Evolutionary conservation across 2,329 filamentous ascomycete genomes (phyloP), one percentile per base, ranked within the genome.

Genomic region (Mycosphaerella sp.): DNA sequence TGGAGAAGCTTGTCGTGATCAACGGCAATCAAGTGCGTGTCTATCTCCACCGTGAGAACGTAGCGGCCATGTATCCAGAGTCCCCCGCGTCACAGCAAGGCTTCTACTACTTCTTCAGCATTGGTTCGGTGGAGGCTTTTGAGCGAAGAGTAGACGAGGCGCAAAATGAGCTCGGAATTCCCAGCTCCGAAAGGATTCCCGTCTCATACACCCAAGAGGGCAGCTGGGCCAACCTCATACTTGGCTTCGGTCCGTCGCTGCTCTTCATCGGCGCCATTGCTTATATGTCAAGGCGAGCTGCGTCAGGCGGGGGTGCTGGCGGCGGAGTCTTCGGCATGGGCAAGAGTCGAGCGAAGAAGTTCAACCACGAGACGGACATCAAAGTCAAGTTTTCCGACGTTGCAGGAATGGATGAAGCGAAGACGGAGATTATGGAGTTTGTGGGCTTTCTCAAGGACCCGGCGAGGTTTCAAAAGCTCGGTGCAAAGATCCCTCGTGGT

Each of bases 401-500:
- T 42, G 93, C 93, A 41, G 93, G 93, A 62, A 92, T 97, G 84
- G 93, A 98, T 70, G 93, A 98, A 74, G 93, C 93, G 54, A 98
- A 98, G 79, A 78, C 84, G 53, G 93, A 98, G 73, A 98, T 98
- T 64, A 96, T 97, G 90, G 93, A 98, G 73, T 98, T 98, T 66
- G 93, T 98, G 63, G 91, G 87, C 69, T 98, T 98, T 78, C 75
- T 98, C 59, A 92, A 96, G 77, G 87, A 93, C 66, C 93, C 93
- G 0, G 87, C 89, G 65, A 85, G 87, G 61, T 98, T 95, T 74
- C 85, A 95, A 74, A 88, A 87, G 71, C 82, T 98, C 14, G 93
- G 93, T 65, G 93, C 93, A 59, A 98, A 98, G 78, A 98, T 98
- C 50, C 93, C 93, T 38, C 89, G 93, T 60, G 93, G 93, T 67